A percentile compares a stretch with the other conserved stretches of the same genome.
These are phyloP conservation scores for Bothriochloa decipiens DNA, from an alignment of 176 grass and related monocot species.

Conservation along the genomic window DNA sequence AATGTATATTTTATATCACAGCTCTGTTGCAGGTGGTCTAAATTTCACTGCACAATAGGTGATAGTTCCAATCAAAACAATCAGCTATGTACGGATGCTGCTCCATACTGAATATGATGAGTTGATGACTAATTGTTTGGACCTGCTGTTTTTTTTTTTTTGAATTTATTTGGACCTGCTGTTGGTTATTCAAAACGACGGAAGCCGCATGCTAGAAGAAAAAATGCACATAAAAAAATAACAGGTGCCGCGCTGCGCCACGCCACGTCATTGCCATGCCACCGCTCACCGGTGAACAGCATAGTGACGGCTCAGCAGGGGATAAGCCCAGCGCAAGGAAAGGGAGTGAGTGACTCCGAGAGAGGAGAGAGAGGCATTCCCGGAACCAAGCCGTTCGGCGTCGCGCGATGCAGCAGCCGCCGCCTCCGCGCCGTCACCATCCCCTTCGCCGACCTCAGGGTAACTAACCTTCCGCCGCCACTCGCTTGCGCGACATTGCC, in stretches of 20 bases:
- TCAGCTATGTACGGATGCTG: neutral
- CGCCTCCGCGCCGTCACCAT: slow-evolving; percentile 63
- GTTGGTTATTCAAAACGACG: neutral
- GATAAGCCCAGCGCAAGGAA: too few species aligned
- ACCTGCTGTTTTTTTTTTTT: too few species aligned
- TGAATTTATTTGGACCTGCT: neutral
- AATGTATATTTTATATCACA: neutral
- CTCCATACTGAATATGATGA: neutral
- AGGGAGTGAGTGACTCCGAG: too few species aligned
- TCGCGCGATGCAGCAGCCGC: slow-evolving; percentile 22
- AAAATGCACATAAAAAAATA: too few species aligned
- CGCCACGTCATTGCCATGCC: too few species aligned
- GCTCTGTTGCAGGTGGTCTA: neutral
- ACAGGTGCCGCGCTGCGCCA: too few species aligned
- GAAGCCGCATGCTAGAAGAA: too few species aligned
- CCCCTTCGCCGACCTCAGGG: slow-evolving; percentile 56
- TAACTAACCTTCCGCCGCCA: neutral
- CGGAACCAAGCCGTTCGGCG: too few species aligned
- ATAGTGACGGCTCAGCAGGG: too few species aligned
- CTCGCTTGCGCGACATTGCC: too few species aligned
- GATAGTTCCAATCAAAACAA: neutral
- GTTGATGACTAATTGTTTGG: neutral
- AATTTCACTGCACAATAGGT: neutral
- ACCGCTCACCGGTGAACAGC: too few species aligned
- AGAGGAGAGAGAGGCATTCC: too few species aligned